A percentile compares a stretch with the other conserved stretches of the same genome.
phyloP scores from a whole-genome alignment of 2,329 filamentous ascomycete species.

The Penicillium rolfsii region DNA sequence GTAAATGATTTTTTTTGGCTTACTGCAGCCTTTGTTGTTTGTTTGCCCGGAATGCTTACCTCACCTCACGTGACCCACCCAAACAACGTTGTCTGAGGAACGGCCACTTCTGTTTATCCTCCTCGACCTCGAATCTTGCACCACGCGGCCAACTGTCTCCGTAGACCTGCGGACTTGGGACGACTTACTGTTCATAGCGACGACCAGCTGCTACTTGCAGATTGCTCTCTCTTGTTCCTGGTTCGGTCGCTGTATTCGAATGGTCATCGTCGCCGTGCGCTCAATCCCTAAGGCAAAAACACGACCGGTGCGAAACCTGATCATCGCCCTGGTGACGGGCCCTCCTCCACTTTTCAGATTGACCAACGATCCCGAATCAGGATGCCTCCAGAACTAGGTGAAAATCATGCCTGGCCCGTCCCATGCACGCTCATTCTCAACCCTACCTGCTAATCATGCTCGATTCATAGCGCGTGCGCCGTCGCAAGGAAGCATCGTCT shows the following conservation, averaged over 20 bases:
- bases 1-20: neutral
- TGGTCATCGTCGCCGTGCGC: constrained; percentile 20
- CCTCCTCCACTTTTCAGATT: constrained; percentile 29
- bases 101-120: constrained; percentile 47
- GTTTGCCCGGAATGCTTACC: constrained; percentile 31
- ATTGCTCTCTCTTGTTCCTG: constrained; percentile 7
- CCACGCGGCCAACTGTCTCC: constrained; percentile 23
- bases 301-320: constrained; percentile 21
- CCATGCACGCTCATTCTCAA: constrained; percentile 9
- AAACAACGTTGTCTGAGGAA: constrained; percentile 50
- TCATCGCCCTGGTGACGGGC: constrained; percentile 33
- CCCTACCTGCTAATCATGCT: constrained; percentile 20
- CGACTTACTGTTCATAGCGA: constrained; percentile 6
- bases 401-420: constrained; percentile 15
- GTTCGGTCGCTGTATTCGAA: constrained; percentile 14
- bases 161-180: constrained; percentile 18
- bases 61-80: constrained; percentile 38
- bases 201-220: constrained; percentile 9
- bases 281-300: constrained; percentile 5
- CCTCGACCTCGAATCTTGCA: constrained; percentile 28
- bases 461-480: constrained; percentile 38
- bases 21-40: constrained; percentile 17
- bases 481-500: constrained; percentile 45
- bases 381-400: constrained; percentile 32
- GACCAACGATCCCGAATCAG: constrained; percentile 17